Conservation (phyloP, 208 protist genomes). For the Wallacemonas rigidus region DNA sequence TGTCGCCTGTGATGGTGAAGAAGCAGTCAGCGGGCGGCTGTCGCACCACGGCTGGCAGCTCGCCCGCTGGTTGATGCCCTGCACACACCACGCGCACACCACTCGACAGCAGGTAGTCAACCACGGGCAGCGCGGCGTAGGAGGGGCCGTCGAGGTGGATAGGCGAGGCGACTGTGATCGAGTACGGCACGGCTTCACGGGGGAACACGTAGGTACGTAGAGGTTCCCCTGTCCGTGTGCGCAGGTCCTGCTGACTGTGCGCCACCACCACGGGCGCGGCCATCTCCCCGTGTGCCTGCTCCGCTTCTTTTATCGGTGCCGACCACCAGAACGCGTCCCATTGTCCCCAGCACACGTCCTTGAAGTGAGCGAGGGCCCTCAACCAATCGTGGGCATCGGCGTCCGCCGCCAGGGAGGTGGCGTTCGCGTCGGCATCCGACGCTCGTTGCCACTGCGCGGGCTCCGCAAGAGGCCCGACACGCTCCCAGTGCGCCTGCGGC, state of each 20-base stretch:
- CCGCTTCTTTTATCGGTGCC: neutral
- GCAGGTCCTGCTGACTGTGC: neutral
- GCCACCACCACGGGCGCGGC: no score
- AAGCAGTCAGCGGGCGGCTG: constrained; percentile 60
- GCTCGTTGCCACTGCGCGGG: neutral
- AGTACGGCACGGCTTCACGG: constrained; percentile 52
- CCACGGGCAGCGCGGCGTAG: constrained; percentile 52
- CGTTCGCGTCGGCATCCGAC: no score
- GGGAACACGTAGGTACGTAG: constrained; percentile 69
- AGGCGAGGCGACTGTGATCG: constrained; percentile 57
- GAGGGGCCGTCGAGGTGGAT: constrained; percentile 49
- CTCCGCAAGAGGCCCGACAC: neutral
- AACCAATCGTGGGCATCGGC: constrained; percentile 53
- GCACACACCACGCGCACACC: constrained; percentile 72
- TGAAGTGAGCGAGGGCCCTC: constrained; percentile 57
- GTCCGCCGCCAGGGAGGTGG: neutral
- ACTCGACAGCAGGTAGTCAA: constrained; percentile 62
- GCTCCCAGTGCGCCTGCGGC: neutral
- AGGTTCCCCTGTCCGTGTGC: constrained; percentile 31
- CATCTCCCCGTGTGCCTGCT: neutral
- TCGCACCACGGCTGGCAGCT: constrained; percentile 70
- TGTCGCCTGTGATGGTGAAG: constrained; percentile 72
- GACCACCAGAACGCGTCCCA: constrained; percentile 35
- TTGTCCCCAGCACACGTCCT: constrained; percentile 41
- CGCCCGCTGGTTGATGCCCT: constrained; percentile 83